phyloP scores from a whole-genome alignment of 192 early-diverging fungal species.

The Podila epigama region DNA sequence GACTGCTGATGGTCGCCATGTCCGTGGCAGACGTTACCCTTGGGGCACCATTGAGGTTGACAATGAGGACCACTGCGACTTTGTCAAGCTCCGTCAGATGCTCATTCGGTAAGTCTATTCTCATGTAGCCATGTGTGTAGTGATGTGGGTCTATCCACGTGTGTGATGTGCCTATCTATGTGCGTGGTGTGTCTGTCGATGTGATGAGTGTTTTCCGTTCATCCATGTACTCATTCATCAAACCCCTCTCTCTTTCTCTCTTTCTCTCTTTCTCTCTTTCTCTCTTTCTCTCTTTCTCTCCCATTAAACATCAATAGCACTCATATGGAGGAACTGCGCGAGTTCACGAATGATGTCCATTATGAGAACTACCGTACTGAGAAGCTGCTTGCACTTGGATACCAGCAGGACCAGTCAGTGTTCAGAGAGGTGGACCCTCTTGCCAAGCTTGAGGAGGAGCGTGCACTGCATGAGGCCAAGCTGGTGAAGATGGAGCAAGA shows the following conservation, averaged over 20 bases:
- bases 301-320: constrained; percentile 69
- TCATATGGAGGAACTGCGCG: constrained; percentile 98
- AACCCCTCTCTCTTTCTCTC: too few relatives aligned
- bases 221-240: too few relatives aligned
- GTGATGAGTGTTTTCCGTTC: too few relatives aligned
- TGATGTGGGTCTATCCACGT: too few relatives aligned
- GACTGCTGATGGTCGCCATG: constrained; percentile 79
- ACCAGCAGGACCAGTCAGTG: constrained; percentile 80
- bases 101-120: constrained; percentile 61
- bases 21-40: constrained; percentile 91
- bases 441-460: constrained; percentile 91
- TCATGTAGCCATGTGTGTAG: too few relatives aligned
- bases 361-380: constrained; percentile 98
- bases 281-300: too few relatives aligned
- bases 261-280: too few relatives aligned
- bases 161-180: too few relatives aligned
- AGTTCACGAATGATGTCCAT: constrained; percentile 88
- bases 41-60: constrained; percentile 99
- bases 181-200: too few relatives aligned
- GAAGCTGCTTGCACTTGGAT: constrained; percentile 89
- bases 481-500: constrained; percentile 98
- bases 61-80: constrained; percentile 97
- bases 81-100: constrained; percentile 95
- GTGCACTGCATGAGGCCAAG: constrained; percentile 90
- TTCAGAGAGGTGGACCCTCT: constrained; percentile 83